Percentiles rank a stretch among this genome's conserved stretches.
Evolutionary conservation across 192 early-diverging fungal species (phyloP).

Genomic region (Backusella morwellensis): DNA sequence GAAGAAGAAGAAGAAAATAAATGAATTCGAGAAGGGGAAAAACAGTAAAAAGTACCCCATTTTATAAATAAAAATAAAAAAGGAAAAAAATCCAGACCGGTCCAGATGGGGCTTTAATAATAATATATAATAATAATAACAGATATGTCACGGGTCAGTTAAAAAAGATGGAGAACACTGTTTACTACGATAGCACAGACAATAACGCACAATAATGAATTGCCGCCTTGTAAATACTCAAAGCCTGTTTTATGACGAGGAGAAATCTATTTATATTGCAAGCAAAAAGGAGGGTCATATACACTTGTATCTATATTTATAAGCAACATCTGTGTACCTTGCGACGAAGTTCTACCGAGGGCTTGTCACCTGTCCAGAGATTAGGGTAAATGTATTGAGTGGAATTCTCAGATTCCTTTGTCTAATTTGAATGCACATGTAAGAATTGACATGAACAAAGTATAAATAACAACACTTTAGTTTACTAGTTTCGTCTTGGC

Average conservation of each 20-base stretch:
- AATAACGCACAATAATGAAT: not conserved
- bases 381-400: not conserved
- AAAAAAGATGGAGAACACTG: not conserved
- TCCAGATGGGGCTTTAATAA: not conserved
- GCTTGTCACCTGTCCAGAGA: constrained; percentile 5
- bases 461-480: not conserved
- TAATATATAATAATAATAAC: not conserved
- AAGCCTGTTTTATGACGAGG: not conserved
- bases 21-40: not conserved
- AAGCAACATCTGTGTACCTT: not conserved
- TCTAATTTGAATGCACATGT: not conserved
- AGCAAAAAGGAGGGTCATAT: not conserved
- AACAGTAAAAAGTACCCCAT: not conserved
- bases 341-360: not conserved
- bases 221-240: not conserved
- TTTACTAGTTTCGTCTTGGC: not conserved
- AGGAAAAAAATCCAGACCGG: constrained; percentile 4
- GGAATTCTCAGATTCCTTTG: not conserved
- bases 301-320: not conserved
- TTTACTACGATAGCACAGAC: not conserved
- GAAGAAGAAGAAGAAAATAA: not conserved
- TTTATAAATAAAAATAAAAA: constrained; percentile 1
- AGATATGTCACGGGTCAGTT: not conserved
- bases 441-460: not conserved
- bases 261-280: not conserved